These are phyloP conservation scores for Gossypium raimondii DNA, from an alignment of 345 rosid genomes.

Conservation along the genomic window DNA sequence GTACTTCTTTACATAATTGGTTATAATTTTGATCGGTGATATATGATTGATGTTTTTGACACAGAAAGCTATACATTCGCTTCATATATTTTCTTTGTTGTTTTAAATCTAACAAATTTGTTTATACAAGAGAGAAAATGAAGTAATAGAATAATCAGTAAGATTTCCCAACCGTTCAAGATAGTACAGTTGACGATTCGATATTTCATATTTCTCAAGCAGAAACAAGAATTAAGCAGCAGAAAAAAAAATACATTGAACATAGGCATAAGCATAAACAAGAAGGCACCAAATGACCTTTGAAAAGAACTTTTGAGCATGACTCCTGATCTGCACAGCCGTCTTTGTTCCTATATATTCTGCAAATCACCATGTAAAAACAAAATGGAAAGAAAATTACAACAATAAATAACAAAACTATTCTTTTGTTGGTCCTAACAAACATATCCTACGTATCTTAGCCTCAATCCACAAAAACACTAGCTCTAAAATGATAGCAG, in stretches of 20 bases:
- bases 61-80: neutral
- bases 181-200: constrained; percentile 3
- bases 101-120: neutral
- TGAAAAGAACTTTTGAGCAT: constrained; percentile 94
- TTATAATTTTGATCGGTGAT: neutral
- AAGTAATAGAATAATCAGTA: neutral
- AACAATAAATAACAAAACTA: constrained; percentile 22
- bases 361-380: constrained; percentile 43
- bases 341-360: constrained; percentile 98
- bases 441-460: constrained; percentile 5
- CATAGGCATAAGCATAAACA: constrained; percentile 12
- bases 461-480: neutral
- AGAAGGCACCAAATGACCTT: constrained; percentile 54
- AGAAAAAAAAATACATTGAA: constrained; percentile 8
- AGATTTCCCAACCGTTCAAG: neutral
- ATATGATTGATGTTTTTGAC: neutral
- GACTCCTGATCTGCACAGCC: constrained; percentile 97
- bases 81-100: neutral
- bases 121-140: neutral
- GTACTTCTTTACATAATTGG: neutral
- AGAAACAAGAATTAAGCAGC: constrained; percentile 13
- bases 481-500: neutral
- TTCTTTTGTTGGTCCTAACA: constrained; percentile 19
- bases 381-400: constrained; percentile 35
- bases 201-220: neutral